Evolutionary conservation across 1,284 basidiomycete species (phyloP).

Genomic region (Ganoderma lingzhi): DNA sequence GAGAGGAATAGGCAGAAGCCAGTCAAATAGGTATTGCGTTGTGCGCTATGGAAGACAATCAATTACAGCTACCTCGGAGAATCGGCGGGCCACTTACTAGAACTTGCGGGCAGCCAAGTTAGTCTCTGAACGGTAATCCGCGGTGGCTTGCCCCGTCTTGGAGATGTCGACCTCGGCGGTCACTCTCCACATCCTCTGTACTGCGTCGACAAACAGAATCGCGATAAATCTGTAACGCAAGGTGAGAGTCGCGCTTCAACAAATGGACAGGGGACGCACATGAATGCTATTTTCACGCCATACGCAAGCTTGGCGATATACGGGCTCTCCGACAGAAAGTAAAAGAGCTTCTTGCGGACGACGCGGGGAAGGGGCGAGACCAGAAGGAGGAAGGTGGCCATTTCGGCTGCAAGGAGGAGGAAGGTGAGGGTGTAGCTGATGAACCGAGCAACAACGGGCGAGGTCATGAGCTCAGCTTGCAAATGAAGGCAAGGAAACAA

Average conservation of each 20-base stretch:
- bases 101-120: conserved; percentile 91
- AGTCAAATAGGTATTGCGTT: conserved; percentile 89
- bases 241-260: conserved; percentile 9
- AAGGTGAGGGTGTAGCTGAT: conserved; percentile 80
- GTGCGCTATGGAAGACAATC: conserved; percentile 57
- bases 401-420: conserved; percentile 79
- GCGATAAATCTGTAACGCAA: conserved; percentile 77
- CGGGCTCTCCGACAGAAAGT: conserved; percentile 76
- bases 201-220: conserved; percentile 88
- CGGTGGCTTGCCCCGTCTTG: conserved; percentile 62
- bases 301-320: conserved; percentile 81
- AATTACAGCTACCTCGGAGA: background rate
- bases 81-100: conserved; percentile 67
- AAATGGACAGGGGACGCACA: conserved; percentile 58
- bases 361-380: conserved; percentile 81
- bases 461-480: background rate
- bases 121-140: conserved; percentile 83
- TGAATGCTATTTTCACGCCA: conserved; percentile 93
- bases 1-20: conserved; percentile 95
- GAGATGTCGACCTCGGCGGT: conserved; percentile 79
- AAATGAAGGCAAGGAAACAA: background rate
- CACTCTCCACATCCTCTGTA: conserved; percentile 93
- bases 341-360: conserved; percentile 77
- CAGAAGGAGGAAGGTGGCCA: conserved; percentile 78
- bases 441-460: background rate